Conservation (phyloP, 2,329 filamentous ascomycete species). For the Zalaria sp. region DNA sequence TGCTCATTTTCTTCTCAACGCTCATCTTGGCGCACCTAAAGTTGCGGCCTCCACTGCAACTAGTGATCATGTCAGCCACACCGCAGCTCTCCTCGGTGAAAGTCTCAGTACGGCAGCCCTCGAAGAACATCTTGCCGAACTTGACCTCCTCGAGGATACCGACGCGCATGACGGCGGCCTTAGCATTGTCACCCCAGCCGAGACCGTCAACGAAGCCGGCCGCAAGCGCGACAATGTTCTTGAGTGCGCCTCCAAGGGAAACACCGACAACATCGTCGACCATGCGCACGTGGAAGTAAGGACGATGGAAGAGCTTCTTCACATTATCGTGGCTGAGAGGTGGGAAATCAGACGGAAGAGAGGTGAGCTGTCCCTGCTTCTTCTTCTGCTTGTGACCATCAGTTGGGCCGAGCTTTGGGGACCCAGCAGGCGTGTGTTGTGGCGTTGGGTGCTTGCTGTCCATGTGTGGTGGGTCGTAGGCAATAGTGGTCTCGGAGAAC, state of each 20-base stretch:
- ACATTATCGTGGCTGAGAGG: constrained; percentile 74
- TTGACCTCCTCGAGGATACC: constrained; percentile 93
- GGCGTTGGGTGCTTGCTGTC: constrained; percentile 65
- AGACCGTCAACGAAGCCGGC: constrained; percentile 91
- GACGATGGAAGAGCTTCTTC: constrained; percentile 79
- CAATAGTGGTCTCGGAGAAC: constrained; percentile 93
- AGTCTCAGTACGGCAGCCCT: constrained; percentile 65
- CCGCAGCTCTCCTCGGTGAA: constrained; percentile 97
- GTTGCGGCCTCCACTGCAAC: constrained; percentile 82
- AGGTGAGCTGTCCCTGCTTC: constrained; percentile 40
- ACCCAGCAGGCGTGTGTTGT: constrained; percentile 30
- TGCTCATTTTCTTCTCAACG: constrained; percentile 61
- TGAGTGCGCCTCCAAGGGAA: constrained; percentile 83
- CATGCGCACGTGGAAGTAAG: constrained; percentile 94
- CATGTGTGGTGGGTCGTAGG: constrained; percentile 82
- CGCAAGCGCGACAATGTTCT: constrained; percentile 91
- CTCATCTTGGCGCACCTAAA: constrained; percentile 86
- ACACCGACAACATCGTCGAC: constrained; percentile 94
- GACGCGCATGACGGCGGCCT: constrained; percentile 96
- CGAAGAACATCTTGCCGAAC: constrained; percentile 89
- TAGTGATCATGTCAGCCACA: constrained; percentile 90
- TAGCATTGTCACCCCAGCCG: constrained; percentile 97
- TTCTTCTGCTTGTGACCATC: constrained; percentile 53
- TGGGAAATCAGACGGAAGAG: constrained; percentile 70
- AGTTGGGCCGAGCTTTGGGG: constrained; percentile 19